These are phyloP conservation scores for Yamadazyma takamatsuzukensis DNA, from an alignment of 805 yeast genomes.

Conservation along the genomic window DNA sequence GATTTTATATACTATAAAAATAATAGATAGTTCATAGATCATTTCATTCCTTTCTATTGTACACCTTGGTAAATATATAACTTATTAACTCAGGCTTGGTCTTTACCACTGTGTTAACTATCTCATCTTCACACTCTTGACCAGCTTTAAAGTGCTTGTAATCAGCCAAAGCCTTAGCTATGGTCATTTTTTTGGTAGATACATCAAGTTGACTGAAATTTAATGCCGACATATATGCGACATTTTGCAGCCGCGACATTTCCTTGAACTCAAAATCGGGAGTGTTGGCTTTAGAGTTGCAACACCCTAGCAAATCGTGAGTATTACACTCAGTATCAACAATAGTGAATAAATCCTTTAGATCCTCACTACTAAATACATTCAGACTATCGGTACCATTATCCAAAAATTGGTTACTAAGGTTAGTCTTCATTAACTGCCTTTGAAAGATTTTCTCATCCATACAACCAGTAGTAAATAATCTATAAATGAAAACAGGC, in stretches of 20 bases:
- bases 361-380: constrained; percentile 63
- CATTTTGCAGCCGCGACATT: constrained; percentile 6
- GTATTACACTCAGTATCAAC: constrained; percentile 58
- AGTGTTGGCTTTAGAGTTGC: constrained; percentile 9
- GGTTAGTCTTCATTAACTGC: constrained; percentile 76
- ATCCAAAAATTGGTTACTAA: constrained; percentile 67
- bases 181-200: constrained; percentile 34
- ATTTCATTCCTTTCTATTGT: constrained; percentile 6
- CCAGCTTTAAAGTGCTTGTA: constrained; percentile 62
- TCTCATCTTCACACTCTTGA: constrained; percentile 6
- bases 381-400: constrained; percentile 48
- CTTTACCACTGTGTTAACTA: constrained; percentile 5
- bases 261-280: constrained; percentile 4
- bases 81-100: constrained; percentile 18
- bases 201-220: constrained; percentile 34
- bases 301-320: constrained; percentile 69
- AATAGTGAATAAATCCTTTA: constrained; percentile 72
- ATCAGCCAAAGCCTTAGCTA: constrained; percentile 56
- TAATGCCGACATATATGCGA: constrained; percentile 58
- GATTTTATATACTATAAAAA: constrained; percentile 8
- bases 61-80: constrained; percentile 39
- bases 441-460: constrained; percentile 94
- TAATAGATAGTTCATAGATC: not conserved
- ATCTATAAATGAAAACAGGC: constrained; percentile 76
- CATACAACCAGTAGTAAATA: constrained; percentile 82